phyloP scores from a whole-genome alignment of 2,329 filamentous ascomycete species.

The Epicoccum nigrum region DNA sequence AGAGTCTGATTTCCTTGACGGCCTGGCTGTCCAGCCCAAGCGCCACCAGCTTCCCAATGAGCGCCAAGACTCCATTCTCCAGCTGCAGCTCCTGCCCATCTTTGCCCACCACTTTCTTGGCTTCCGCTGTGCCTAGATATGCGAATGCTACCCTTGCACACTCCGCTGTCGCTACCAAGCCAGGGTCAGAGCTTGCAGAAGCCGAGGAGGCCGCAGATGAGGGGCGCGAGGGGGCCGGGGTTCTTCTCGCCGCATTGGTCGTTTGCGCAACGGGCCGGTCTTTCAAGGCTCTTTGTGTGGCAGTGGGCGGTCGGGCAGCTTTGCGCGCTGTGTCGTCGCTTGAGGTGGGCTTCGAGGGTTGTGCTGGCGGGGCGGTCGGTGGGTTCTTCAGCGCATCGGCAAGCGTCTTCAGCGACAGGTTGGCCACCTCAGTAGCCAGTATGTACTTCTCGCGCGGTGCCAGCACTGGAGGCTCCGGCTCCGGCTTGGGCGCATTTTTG shows the following conservation, averaged over 20 bases:
- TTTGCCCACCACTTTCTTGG: constrained; percentile 56
- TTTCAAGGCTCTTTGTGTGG: constrained; percentile 67
- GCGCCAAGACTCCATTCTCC: constrained; percentile 74
- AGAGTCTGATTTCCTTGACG: constrained; percentile 68
- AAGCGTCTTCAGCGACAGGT: constrained; percentile 70
- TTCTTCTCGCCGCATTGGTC: constrained; percentile 58
- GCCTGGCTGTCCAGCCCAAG: constrained; percentile 72
- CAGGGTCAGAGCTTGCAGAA: constrained; percentile 35
- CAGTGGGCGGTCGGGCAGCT: constrained; percentile 25
- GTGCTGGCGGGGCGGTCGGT: constrained; percentile 20
- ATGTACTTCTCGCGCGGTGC: constrained; percentile 66
- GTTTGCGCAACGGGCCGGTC: constrained; percentile 67
- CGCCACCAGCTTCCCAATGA: constrained; percentile 69
- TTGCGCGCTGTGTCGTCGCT: constrained; percentile 35
- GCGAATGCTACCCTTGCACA: constrained; percentile 72
- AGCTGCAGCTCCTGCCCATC: constrained; percentile 69
- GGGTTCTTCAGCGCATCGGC: constrained; percentile 67
- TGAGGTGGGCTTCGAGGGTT: constrained; percentile 27
- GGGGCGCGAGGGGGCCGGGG: constrained; percentile 41
- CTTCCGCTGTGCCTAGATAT: constrained; percentile 65
- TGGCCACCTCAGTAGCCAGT: constrained; percentile 76
- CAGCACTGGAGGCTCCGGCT: constrained; percentile 43
- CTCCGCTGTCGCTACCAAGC: constrained; percentile 65
- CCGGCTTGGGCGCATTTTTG: constrained; percentile 48
- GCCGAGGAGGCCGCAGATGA: constrained; percentile 43